These are phyloP conservation scores for Pseudomicrostroma phylloplanum DNA, from an alignment of 1,284 basidiomycete species.

Conservation along the genomic window DNA sequence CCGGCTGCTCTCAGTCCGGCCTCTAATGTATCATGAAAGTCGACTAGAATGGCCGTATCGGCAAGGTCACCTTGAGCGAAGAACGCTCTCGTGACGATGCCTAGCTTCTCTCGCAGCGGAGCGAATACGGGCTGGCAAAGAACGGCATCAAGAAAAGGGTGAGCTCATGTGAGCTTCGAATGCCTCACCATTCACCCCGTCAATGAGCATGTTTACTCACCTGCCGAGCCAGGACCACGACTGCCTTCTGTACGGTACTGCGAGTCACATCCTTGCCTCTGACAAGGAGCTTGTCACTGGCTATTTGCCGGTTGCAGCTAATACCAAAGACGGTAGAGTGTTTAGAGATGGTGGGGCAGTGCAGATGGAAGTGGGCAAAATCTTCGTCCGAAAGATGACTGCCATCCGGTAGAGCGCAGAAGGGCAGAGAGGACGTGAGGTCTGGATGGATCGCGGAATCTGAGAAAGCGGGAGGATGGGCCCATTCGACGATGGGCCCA, in stretches of 20 bases:
- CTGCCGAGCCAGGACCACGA: constrained; percentile 75
- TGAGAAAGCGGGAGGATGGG: constrained; percentile 23
- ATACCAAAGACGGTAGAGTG: constrained; percentile 32
- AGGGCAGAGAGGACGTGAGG: constrained; percentile 63
- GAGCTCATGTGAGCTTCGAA: neutral
- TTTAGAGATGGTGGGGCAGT: constrained; percentile 17
- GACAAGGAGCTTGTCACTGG: constrained; percentile 70
- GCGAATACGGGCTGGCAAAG: constrained; percentile 50
- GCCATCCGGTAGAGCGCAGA: constrained; percentile 94
- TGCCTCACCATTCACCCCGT: neutral
- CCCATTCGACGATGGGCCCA: constrained; percentile 46
- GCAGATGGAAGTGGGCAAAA: constrained; percentile 90
- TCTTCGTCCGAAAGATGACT: constrained; percentile 90
- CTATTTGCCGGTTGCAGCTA: constrained; percentile 81
- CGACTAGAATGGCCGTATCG: constrained; percentile 44
- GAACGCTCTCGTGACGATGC: constrained; percentile 70
- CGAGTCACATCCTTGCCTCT: constrained; percentile 83
- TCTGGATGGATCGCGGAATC: constrained; percentile 15
- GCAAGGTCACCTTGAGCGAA: constrained; percentile 48
- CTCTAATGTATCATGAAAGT: constrained; percentile 49
- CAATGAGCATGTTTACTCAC: constrained; percentile 22
- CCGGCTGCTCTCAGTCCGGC: constrained; percentile 33
- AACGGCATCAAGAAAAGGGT: constrained; percentile 14
- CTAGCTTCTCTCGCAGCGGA: constrained; percentile 70
- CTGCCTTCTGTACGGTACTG: constrained; percentile 93